phyloP scores from a whole-genome alignment of 2,329 filamentous ascomycete species.

The Aspergillus sp. region DNA sequence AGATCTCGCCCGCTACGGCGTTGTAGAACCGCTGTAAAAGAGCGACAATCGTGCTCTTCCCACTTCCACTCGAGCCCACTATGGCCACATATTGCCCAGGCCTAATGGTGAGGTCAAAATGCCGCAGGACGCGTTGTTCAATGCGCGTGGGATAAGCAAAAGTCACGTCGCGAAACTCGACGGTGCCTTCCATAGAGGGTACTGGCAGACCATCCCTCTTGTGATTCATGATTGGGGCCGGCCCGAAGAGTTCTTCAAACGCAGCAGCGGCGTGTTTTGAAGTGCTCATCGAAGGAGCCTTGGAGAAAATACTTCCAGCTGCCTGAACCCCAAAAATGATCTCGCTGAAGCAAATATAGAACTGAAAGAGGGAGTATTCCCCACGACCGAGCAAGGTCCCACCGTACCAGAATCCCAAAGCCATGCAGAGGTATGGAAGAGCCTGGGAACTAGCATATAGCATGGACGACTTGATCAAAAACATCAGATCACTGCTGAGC shows the following conservation, averaged over 20 bases:
- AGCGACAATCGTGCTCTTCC: constrained; percentile 64
- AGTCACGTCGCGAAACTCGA: constrained; percentile 45
- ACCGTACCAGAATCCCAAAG: constrained; percentile 65
- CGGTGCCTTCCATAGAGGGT: constrained; percentile 47
- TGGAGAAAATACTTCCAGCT: constrained; percentile 28
- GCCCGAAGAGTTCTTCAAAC: constrained; percentile 43
- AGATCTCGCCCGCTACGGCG: constrained; percentile 58
- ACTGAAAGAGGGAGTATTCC: constrained; percentile 41
- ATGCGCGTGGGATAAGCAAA: constrained; percentile 29
- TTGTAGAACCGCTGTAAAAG: constrained; percentile 67
- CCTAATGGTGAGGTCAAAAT: constrained; percentile 28
- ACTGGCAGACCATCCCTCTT: constrained; percentile 57
- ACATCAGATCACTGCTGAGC: constrained; percentile 20
- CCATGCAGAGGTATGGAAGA: constrained; percentile 25
- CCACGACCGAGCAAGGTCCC: constrained; percentile 55
- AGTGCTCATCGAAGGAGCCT: constrained; percentile 29
- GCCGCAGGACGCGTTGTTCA: constrained; percentile 16
- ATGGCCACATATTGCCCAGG: constrained; percentile 52
- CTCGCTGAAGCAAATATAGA: constrained; percentile 48
- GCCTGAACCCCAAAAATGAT: constrained; percentile 38
- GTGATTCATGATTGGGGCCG: constrained; percentile 46
- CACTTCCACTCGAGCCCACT: constrained; percentile 55
- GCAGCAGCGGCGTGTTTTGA: constrained; percentile 40
- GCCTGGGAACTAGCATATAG: constrained; percentile 33
- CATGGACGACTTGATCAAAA: constrained; percentile 22